Percentiles rank a stretch among this genome's conserved stretches.
These are phyloP conservation scores for Pelargonium fulgidum DNA, from an alignment of 441 rosid species.

Conservation along the genomic window DNA sequence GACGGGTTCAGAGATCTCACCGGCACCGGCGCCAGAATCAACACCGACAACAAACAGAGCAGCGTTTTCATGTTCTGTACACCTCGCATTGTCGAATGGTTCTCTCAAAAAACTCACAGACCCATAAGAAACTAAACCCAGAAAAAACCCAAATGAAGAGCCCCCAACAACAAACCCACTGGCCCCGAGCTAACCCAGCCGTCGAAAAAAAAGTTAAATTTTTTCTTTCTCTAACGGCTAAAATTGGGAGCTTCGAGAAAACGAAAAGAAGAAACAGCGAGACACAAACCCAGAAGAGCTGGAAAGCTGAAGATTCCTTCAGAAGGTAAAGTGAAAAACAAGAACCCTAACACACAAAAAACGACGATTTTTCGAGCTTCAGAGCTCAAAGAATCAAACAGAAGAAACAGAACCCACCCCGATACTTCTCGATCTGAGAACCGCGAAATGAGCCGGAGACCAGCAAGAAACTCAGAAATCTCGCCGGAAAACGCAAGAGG, in stretches of 20 bases:
- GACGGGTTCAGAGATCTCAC: conserved; percentile 71
- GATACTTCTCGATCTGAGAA: not conserved
- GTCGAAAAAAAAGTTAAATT: too few relatives aligned
- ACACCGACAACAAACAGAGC: conserved; percentile 28
- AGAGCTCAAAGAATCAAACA: not conserved
- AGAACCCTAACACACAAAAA: not conserved
- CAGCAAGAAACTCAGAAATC: not conserved
- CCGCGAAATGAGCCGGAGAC: not conserved
- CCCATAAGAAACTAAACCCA: conserved; percentile 13
- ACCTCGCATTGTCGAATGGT: conserved; percentile 9
- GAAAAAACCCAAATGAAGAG: not conserved
- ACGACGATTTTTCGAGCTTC: not conserved
- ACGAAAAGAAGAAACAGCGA: too few relatives aligned
- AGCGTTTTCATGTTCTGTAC: conserved; percentile 25
- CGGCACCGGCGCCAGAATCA: conserved; percentile 32
- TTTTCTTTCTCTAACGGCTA: too few relatives aligned
- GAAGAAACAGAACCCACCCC: not conserved
- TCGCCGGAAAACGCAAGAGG: not conserved
- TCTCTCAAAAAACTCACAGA: conserved; percentile 6
- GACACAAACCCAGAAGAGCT: too few relatives aligned
- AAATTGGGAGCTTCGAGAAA: too few relatives aligned
- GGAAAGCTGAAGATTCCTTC: not conserved
- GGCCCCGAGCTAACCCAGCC: too few relatives aligned
- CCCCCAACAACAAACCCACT: not conserved
- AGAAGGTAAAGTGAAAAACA: not conserved